Evolutionary conservation across 2,329 filamentous ascomycete species (phyloP), one percentile per base, ranked within the genome.

Genomic region (Kalmusia sp.): DNA sequence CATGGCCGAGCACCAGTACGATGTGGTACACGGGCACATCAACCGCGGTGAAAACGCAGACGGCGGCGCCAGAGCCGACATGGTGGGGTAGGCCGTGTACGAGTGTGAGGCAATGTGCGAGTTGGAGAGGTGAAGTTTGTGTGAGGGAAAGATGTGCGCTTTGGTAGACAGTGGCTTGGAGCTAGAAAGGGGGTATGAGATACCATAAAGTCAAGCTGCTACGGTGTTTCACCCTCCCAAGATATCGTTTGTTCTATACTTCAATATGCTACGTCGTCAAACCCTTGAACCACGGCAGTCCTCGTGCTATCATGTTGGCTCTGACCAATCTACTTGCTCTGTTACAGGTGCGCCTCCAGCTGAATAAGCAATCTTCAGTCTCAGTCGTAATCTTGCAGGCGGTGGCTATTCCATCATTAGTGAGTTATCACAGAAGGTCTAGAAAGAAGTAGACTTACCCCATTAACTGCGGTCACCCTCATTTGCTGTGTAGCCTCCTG

Each of bases 291-390:
- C 19, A 14, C 22, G 4, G n/a, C 27, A 28, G 4, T 5, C 6
- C 14, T 28, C 22, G 19, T n/a, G n/a, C 22, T 15, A 28, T 55
- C 64, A 73, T 48, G 68, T 63, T 21, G 92, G 88, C 77, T 99
- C 95, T 25, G 90, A 88, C 95, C 95, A 99, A 79, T 97, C 96
- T 53, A 98, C 92, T 77, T 98, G 93, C 69, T 99, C 95, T 71
- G 89, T 89, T 15, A 96, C 82, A 57, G 88, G 84, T 47, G 87
- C 87, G 21, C 81, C 85, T 52, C 85, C 84, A 73, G 90, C 89
- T 28, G 84, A 80, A 73, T 92, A 98, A 52, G 85, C 87, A 68
- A 99, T 85, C 77, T 92, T 92, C 68, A 99, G 80, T 69, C 95
- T 87, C 65, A 99, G 80, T 58, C 93, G 87, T 59, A 99, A 77